phyloP scores from a whole-genome alignment of 2,329 filamentous ascomycete species.

The Xylariales sp. region DNA sequence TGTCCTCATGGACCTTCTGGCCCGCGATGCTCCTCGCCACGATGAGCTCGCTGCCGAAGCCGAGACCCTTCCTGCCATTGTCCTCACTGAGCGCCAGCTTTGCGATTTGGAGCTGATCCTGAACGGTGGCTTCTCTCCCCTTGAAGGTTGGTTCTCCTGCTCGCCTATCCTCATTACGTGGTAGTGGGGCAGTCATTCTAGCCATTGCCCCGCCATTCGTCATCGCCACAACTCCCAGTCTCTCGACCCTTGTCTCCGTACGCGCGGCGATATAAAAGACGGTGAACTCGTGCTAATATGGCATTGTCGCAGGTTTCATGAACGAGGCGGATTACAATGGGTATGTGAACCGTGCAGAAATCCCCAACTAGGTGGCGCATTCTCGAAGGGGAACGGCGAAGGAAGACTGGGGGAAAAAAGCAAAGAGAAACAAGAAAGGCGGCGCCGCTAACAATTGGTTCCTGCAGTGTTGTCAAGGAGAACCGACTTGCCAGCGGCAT shows the following conservation, averaged over 20 bases:
- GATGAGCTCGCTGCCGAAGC: constrained; percentile 77
- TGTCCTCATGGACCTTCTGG: constrained; percentile 95
- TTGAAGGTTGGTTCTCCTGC: constrained; percentile 72
- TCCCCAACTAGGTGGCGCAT: no score
- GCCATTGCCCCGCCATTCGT: constrained; percentile 10
- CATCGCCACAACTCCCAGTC: constrained; percentile 4
- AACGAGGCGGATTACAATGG: constrained; percentile 95
- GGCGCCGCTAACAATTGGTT: constrained; percentile 20
- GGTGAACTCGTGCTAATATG: no score
- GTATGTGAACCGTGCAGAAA: constrained; percentile 38
- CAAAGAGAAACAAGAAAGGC: no score
- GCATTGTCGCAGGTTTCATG: constrained; percentile 87
- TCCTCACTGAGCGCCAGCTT: constrained; percentile 88
- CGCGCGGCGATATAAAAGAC: no score
- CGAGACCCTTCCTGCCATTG: constrained; percentile 78
- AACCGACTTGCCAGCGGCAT: constrained; percentile 82
- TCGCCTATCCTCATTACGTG: background rate
- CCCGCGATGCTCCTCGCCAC: constrained; percentile 82
- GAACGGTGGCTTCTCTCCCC: constrained; percentile 94
- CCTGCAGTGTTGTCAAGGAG: constrained; percentile 78
- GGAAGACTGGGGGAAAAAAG: no score
- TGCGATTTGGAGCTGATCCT: constrained; percentile 97
- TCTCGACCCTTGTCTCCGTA: no score
- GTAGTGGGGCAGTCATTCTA: background rate
- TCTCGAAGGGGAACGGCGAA: no score